Conservation (phyloP, 2,329 filamentous ascomycete genomes). For the Scedosporium minutisporum region DNA sequence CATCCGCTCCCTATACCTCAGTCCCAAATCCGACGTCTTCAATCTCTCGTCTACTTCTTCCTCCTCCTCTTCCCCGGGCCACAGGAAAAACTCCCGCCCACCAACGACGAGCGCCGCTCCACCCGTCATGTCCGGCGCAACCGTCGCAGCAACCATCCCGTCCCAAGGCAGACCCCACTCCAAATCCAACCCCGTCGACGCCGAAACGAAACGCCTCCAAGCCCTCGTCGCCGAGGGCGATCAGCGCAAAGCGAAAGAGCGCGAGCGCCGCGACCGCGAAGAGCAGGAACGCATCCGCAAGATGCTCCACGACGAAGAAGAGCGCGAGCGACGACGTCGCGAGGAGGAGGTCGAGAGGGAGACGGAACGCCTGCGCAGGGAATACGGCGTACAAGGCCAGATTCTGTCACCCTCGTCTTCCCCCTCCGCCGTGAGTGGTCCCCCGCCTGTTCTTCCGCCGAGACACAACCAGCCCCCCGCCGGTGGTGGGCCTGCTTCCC, state of each 20-base stretch:
- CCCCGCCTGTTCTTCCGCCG: slow-evolving; percentile 11
- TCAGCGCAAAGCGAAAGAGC: slow-evolving; percentile 45
- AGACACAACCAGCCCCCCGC: slow-evolving; percentile 19
- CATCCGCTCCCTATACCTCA: slow-evolving; percentile 56
- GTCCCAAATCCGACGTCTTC: slow-evolving; percentile 64
- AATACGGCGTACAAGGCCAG: slow-evolving; percentile 54
- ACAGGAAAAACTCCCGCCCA: slow-evolving; percentile 27
- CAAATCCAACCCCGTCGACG: slow-evolving; percentile 39
- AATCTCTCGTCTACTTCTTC: slow-evolving; percentile 46
- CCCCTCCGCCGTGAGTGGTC: slow-evolving; percentile 11
- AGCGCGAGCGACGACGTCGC: slow-evolving; percentile 45
- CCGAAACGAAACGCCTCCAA: slow-evolving; percentile 67
- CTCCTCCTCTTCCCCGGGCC: background rate
- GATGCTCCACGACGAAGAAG: slow-evolving; percentile 54
- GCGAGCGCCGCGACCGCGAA: slow-evolving; percentile 42
- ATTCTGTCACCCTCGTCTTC: slow-evolving; percentile 11
- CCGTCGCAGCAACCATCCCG: slow-evolving; percentile 9
- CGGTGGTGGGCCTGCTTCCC: slow-evolving; percentile 13
- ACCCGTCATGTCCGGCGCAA: slow-evolving; percentile 27
- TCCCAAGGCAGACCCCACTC: slow-evolving; percentile 9
- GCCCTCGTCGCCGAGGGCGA: slow-evolving; percentile 36
- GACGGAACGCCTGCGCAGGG: slow-evolving; percentile 65
- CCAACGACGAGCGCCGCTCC: slow-evolving; percentile 12
- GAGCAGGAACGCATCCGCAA: slow-evolving; percentile 48
- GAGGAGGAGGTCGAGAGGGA: slow-evolving; percentile 62